Evolutionary conservation across 208 protist species (phyloP).

Genomic region (Leishmania arabica): DNA sequence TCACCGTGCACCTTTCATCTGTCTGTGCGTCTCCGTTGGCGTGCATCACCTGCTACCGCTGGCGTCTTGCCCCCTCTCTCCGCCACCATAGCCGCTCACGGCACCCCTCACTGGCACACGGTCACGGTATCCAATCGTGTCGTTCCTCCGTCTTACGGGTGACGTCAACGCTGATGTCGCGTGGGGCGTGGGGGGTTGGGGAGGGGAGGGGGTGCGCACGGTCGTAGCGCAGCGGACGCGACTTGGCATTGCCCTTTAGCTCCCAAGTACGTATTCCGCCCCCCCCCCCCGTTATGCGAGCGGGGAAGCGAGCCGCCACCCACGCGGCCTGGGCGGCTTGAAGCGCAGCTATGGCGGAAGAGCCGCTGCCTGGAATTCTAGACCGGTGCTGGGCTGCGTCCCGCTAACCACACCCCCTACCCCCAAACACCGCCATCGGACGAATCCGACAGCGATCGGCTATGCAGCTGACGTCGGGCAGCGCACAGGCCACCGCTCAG

Average conservation of each 20-base stretch:
- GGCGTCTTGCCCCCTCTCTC: background rate
- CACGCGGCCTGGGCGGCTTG: background rate
- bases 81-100: no score
- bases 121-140: background rate
- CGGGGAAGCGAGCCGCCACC: background rate
- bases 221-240: background rate
- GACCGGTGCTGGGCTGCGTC: background rate
- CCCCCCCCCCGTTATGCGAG: background rate
- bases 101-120: background rate
- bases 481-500: background rate
- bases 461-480: constrained; percentile 13
- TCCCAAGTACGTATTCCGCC: background rate
- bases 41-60: background rate
- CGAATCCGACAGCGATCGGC: no score
- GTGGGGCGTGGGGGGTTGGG: no score
- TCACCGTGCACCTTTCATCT: background rate
- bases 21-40: background rate
- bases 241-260: background rate
- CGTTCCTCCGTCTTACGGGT: background rate
- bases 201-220: no score
- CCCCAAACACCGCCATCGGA: no score
- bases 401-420: no score
- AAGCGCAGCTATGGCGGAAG: background rate
- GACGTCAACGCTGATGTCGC: background rate
- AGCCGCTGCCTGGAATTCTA: background rate